phyloP scores from a whole-genome alignment of 495 filamentous ascomycete genomes.

The Paragyromitra xinjiangensis region DNA sequence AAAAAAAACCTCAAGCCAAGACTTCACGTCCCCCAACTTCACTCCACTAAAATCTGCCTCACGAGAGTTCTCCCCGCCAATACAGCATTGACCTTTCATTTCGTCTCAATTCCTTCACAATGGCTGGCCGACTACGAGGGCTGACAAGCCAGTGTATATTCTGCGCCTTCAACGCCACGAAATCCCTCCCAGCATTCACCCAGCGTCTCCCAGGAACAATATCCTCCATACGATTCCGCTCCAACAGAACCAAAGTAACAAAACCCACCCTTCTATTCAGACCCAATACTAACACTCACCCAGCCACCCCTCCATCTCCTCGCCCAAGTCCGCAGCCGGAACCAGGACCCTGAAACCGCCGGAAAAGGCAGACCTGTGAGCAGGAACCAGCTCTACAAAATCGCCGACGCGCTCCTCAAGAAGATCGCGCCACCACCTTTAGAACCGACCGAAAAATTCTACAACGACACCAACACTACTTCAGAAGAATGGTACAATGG shows the following conservation, averaged over 20 bases:
- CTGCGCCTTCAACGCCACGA: slow-evolving; percentile 29
- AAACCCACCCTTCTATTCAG: not conserved
- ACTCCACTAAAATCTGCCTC: not conserved
- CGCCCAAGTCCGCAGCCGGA: not conserved
- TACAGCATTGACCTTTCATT: not conserved
- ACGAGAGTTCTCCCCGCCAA: not conserved
- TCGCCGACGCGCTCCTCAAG: slow-evolving; percentile 1
- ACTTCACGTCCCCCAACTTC: slow-evolving; percentile 13
- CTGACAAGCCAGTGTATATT: slow-evolving; percentile 42
- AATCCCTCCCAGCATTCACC: not conserved
- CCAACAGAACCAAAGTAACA: slow-evolving; percentile 9
- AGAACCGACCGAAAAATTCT: not conserved
- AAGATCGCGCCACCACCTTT: slow-evolving; percentile 20
- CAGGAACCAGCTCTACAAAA: slow-evolving; percentile 4
- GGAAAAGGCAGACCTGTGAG: not conserved
- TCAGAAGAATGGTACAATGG: not conserved
- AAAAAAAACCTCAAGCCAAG: slow-evolving; percentile 29
- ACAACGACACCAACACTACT: not conserved
- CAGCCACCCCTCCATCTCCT: slow-evolving; percentile 17
- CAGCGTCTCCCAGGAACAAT: slow-evolving; percentile 16
- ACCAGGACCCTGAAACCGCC: not conserved
- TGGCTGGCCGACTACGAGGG: slow-evolving; percentile 41
- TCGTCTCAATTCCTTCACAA: not conserved
- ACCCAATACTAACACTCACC: not conserved
- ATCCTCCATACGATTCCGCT: slow-evolving; percentile 19